Percentiles rank a stretch among this genome's conserved stretches.
Conservation (phyloP, 108 stramenopile genomes). For the Nitzschia sp. region DNA sequence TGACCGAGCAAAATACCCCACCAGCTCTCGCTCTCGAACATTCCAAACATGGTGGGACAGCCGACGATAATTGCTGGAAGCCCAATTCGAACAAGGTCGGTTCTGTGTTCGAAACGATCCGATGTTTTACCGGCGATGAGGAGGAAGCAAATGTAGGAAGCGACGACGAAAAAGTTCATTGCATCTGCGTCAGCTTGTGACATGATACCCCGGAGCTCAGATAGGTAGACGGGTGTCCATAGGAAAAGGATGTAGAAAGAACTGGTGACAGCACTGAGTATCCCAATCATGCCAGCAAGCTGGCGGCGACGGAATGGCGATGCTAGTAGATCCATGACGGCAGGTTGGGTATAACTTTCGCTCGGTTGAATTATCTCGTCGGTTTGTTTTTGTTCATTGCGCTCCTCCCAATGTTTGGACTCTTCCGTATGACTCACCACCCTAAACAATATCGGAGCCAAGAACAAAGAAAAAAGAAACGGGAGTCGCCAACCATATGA, state of each 20-base stretch:
- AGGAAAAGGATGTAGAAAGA: constrained; percentile 64
- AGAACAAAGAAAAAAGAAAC: constrained; percentile 61
- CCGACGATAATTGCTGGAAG: constrained; percentile 57
- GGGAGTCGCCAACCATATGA: constrained; percentile 81
- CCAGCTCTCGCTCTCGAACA: constrained; percentile 59
- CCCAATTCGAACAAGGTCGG: constrained; percentile 59
- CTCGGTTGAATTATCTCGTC: constrained; percentile 46
- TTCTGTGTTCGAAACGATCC: constrained; percentile 57
- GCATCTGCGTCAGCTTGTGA: constrained; percentile 53
- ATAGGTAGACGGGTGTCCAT: constrained; percentile 66
- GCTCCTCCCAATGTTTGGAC: constrained; percentile 58
- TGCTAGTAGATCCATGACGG: constrained; percentile 48
- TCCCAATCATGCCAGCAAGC: constrained; percentile 55
- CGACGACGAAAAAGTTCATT: constrained; percentile 63
- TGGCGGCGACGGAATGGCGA: constrained; percentile 66
- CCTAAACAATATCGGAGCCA: constrained; percentile 55
- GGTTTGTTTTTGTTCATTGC: constrained; percentile 43
- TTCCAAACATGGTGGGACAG: constrained; percentile 62
- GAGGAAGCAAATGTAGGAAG: constrained; percentile 48
- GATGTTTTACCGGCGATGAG: constrained; percentile 45
- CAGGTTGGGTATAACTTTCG: constrained; percentile 34
- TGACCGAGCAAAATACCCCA: constrained; percentile 55
- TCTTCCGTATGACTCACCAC: constrained; percentile 61
- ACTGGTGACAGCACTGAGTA: constrained; percentile 44
- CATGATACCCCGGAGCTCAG: constrained; percentile 57